phyloP scores from a whole-genome alignment of 2,329 filamentous ascomycete species.

The Penicillium sp. region DNA sequence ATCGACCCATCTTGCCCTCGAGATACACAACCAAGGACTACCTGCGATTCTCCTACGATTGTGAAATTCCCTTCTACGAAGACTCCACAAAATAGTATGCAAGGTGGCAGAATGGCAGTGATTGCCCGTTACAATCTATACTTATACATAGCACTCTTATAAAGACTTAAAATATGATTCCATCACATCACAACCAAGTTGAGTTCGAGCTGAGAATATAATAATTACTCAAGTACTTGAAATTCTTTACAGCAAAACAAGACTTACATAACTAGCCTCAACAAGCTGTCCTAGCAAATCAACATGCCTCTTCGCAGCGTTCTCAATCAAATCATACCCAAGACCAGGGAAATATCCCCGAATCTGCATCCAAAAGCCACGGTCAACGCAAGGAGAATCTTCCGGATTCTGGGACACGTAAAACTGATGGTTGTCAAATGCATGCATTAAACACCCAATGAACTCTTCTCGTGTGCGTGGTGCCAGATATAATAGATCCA shows the following conservation, averaged over 20 bases:
- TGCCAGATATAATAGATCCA: neutral
- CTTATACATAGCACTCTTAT: too few species aligned
- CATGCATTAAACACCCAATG: neutral
- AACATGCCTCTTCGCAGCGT: neutral
- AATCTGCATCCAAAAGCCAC: neutral
- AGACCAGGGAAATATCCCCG: neutral
- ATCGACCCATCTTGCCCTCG: neutral
- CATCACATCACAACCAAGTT: too few species aligned
- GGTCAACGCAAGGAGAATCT: neutral
- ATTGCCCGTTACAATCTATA: too few species aligned
- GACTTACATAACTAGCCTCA: neutral
- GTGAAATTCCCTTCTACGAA: too few species aligned
- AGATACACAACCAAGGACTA: neutral
- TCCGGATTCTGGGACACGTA: neutral
- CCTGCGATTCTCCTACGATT: too few species aligned
- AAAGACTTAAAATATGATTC: too few species aligned
- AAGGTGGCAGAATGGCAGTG: too few species aligned
- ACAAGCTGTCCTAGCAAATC: neutral
- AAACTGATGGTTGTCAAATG: neutral
- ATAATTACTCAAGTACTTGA: neutral
- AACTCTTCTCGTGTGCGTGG: neutral
- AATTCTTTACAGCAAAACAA: neutral
- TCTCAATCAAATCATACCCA: neutral
- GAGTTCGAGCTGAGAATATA: too few species aligned
- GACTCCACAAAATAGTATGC: too few species aligned